Percentiles rank a stretch among this genome's conserved stretches.
Conservation (phyloP, 441 rosid species). For the Daphne laureola region DNA sequence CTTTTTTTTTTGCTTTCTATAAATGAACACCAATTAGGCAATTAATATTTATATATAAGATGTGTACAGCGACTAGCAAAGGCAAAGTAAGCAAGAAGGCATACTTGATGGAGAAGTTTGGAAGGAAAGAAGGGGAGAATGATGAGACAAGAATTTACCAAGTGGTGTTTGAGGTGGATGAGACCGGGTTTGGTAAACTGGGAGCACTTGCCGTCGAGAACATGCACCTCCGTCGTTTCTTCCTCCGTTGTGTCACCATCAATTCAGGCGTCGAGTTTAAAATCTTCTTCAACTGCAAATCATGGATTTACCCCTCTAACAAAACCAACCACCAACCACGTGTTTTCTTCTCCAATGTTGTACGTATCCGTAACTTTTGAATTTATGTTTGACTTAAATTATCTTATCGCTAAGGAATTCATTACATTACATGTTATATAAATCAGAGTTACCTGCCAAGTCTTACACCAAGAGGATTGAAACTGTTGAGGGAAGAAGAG, state of each 20-base stretch:
- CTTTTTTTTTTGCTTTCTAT: too few relatives aligned
- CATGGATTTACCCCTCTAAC: conserved; percentile 49
- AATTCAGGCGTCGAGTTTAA: conserved; percentile 7
- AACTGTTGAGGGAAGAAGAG: conserved; percentile 34
- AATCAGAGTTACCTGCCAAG: conserved; percentile 48
- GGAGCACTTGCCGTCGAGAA: conserved; percentile 40
- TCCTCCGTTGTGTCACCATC: conserved; percentile 38
- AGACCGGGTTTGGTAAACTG: conserved; percentile 36
- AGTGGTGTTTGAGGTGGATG: conserved; percentile 28
- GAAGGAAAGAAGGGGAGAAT: conserved; percentile 13
- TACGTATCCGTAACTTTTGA: conserved; percentile 9
- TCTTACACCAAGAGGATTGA: conserved; percentile 39
- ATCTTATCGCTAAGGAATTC: too few relatives aligned
- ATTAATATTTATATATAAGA: too few relatives aligned
- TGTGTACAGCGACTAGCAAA: conserved; percentile 30
- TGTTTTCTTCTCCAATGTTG: conserved; percentile 46
- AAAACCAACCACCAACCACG: conserved; percentile 27
- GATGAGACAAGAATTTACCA: conserved; percentile 20
- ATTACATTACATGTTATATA: too few relatives aligned
- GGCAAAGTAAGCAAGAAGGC: conserved; percentile 38
- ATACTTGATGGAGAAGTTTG: conserved; percentile 16
- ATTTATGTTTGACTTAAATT: too few relatives aligned
- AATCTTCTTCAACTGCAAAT: conserved; percentile 38
- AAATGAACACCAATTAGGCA: too few relatives aligned
- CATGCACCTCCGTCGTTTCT: conserved; percentile 37